phyloP scores from a whole-genome alignment of 495 filamentous ascomycete species.

The Tuber aestivum region DNA sequence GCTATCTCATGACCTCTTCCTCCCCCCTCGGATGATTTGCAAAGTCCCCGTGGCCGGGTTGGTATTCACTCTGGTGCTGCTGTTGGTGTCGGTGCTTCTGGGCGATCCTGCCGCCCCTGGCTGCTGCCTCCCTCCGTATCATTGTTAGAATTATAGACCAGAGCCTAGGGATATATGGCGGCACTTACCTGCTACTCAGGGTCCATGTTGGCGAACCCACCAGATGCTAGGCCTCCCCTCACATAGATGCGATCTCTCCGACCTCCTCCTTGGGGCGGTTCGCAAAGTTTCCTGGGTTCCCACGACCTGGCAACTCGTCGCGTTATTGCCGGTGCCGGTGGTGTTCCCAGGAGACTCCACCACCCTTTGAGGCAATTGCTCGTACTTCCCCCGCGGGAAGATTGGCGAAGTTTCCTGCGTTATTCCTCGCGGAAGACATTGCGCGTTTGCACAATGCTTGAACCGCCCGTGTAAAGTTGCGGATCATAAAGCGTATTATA shows the following conservation, averaged over 20 bases:
- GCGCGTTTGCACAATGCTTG: background rate
- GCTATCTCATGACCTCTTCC: constrained; percentile 52
- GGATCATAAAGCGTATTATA: background rate
- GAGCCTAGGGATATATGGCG: background rate
- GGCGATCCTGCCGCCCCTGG: constrained; percentile 25
- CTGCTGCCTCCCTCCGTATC: constrained; percentile 23
- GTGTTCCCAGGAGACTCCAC: constrained; percentile 40
- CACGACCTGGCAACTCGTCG: constrained; percentile 35
- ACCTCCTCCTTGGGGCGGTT: constrained; percentile 53
- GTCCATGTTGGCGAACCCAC: constrained; percentile 46
- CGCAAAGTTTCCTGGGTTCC: constrained; percentile 28
- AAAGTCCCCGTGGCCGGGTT: constrained; percentile 49
- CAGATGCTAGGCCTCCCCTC: constrained; percentile 48
- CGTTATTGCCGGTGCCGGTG: constrained; percentile 21
- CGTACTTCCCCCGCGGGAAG: constrained; percentile 55
- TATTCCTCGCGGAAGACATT: constrained; percentile 40
- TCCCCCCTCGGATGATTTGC: constrained; percentile 55
- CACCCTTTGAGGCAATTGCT: constrained; percentile 51
- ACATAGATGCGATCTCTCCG: constrained; percentile 50
- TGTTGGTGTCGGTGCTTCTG: constrained; percentile 17
- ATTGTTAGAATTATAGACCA: background rate
- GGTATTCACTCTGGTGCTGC: constrained; percentile 1
- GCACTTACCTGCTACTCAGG: constrained; percentile 51
- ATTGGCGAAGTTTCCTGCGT: constrained; percentile 61
- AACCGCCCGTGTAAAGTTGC: background rate